Base-by-base conservation (phyloP, 164 flowering plant species). In the Protea cynaroides region DNA sequence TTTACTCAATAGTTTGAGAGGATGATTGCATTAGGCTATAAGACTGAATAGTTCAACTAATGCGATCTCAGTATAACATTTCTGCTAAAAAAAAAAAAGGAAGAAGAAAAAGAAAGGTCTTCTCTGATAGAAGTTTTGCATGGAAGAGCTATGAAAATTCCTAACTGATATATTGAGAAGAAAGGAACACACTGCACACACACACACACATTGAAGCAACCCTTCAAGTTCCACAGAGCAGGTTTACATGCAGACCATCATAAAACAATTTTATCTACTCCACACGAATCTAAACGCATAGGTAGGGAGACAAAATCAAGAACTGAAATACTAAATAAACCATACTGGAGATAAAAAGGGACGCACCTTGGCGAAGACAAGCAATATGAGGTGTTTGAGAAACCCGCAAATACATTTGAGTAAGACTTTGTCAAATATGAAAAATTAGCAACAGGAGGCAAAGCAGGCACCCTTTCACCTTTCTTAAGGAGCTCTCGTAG, bases 371-470 rank as follows among this genome's bases (percentile, higher is more conserved):
- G 78, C 2, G 83, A 83, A 58, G 85, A 66, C 58, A 78, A 63
- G 65, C 69, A 69, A 68, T 72, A 72, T 36, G 83, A 70, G 47
- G 75, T 50, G 68, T 75, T 81, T 61, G 89, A 59, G 67, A 83
- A 82, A 57, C 87, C 86, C 19, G 91, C 78, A 72, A 81, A 92
- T 57, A 92, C 95, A 76, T 92, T 90, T 36, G 98, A 86, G 73
- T 82, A 83, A 21, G 97, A 88, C 79, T 86, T 87, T 25, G 97
- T 93, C 60, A 90, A 76, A 77, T 90, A 93, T 18, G 97, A 71
- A 71, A 93, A 93, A 75, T 93, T 93, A 74, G 81, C 74, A 56
- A 85, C 75, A n/a, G 96, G 92, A 36, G 94, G 87, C 34, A 90
- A 71, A 65, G 92, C 75, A 60, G 86, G 85, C 59, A 93, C 86